Evolutionary conservation across 441 rosid species (phyloP).

Genomic region (Populus hybrid): DNA sequence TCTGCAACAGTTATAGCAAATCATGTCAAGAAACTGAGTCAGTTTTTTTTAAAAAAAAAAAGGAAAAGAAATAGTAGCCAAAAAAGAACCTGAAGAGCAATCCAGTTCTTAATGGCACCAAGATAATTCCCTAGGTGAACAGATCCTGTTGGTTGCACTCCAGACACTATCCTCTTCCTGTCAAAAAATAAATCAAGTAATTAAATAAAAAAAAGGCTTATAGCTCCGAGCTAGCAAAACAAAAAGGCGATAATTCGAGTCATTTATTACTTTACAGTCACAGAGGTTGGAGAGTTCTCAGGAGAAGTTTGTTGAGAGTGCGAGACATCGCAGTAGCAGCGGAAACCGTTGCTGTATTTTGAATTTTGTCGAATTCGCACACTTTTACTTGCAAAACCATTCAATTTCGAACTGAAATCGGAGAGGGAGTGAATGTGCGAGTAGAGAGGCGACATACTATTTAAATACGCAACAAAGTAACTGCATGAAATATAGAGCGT

Average conservation of each 20-base stretch:
- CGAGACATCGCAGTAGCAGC: slow-evolving; percentile 51
- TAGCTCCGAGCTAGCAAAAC: not conserved
- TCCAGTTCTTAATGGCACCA: slow-evolving; percentile 90
- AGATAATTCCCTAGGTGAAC: slow-evolving; percentile 93
- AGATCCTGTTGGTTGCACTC: slow-evolving; percentile 93
- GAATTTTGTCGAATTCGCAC: slow-evolving; percentile 17
- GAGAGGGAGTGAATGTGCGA: not conserved
- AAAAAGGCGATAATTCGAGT: not conserved
- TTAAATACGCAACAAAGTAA: not conserved
- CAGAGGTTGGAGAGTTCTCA: slow-evolving; percentile 38
- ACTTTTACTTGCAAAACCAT: not conserved
- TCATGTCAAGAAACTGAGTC: not conserved
- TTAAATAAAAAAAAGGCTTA: not conserved
- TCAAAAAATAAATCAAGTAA: not conserved
- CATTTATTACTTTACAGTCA: slow-evolving; percentile 28
- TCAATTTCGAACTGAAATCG: slow-evolving; percentile 8
- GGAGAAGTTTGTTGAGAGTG: slow-evolving; percentile 38
- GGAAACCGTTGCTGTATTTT: slow-evolving; percentile 25
- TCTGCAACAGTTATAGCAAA: slow-evolving; percentile 42
- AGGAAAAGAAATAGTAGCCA: not conserved
- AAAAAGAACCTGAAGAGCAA: slow-evolving; percentile 63
- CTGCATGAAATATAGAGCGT: not conserved
- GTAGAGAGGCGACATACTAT: not conserved
- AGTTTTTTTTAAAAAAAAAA: not conserved
- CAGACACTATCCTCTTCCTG: slow-evolving; percentile 87